Percentiles rank a stretch among this genome's conserved stretches.
Conservation (phyloP, 2,329 filamentous ascomycete species). For the Myriosclerotinia curreyana region DNA sequence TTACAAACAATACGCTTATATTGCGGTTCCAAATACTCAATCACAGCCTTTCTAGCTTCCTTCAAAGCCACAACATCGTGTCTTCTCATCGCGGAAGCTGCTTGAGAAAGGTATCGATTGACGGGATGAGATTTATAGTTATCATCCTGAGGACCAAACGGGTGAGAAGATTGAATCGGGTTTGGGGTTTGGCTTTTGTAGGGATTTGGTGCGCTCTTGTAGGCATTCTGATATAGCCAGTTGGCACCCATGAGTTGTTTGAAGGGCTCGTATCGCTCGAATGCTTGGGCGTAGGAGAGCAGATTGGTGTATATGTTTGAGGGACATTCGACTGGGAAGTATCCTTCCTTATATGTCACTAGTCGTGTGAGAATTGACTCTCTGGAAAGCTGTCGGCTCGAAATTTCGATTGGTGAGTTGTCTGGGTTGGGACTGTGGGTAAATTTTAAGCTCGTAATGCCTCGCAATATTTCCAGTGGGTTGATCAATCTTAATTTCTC, state of each 20-base stretch:
- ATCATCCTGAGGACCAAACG: background rate
- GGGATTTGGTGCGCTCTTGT: background rate
- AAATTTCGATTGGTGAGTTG: background rate
- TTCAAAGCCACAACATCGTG: background rate
- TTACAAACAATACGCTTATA: constrained; percentile 4
- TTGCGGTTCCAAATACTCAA: constrained; percentile 20
- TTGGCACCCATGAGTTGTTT: constrained; percentile 8
- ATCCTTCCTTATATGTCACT: background rate
- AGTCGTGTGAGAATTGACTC: background rate
- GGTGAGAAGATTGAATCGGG: background rate
- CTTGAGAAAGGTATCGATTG: background rate
- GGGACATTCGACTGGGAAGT: background rate
- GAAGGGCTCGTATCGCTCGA: background rate
- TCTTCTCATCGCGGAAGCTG: background rate
- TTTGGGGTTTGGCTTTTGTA: background rate
- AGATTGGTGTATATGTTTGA: background rate
- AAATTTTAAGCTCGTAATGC: background rate
- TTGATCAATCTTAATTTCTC: background rate
- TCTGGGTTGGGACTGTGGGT: background rate
- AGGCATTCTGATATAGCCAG: background rate
- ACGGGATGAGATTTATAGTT: background rate
- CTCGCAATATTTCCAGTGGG: background rate
- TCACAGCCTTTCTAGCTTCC: background rate
- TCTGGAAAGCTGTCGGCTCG: background rate
- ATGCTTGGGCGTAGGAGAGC: constrained; percentile 1